Evolutionary conservation across 805 yeast species (phyloP).

Genomic region (Ogataea salicorniae): DNA sequence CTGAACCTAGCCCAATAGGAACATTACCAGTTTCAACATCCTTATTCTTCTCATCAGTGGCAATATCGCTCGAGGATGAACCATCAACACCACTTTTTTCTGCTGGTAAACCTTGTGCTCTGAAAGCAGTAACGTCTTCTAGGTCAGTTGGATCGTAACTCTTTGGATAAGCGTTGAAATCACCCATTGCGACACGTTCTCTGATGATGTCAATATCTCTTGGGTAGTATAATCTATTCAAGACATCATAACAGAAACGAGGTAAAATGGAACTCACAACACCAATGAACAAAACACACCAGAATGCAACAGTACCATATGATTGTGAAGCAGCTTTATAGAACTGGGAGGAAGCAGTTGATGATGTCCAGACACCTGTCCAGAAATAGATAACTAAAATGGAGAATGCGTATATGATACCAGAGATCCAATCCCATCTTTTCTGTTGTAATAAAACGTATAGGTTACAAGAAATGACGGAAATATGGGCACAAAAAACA

Average conservation of each 20-base stretch:
- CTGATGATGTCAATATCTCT: conserved; percentile 66
- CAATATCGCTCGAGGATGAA: conserved; percentile 5
- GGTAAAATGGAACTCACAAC: conserved; percentile 54
- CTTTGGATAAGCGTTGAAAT: conserved; percentile 42
- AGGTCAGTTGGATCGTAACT: conserved; percentile 50
- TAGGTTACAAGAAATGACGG: conserved; percentile 60
- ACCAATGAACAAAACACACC: conserved; percentile 61
- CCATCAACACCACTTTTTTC: background rate
- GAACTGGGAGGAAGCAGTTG: conserved; percentile 46
- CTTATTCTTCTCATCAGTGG: conserved; percentile 11
- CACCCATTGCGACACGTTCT: conserved; percentile 52
- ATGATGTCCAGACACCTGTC: conserved; percentile 75
- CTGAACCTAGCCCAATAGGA: background rate
- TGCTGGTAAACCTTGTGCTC: conserved; percentile 2
- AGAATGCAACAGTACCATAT: conserved; percentile 56
- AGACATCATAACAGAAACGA: conserved; percentile 47
- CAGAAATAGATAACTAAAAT: conserved; percentile 58
- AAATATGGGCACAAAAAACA: conserved; percentile 50
- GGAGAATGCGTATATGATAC: conserved; percentile 49
- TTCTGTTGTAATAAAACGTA: conserved; percentile 64
- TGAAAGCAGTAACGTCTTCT: conserved; percentile 23
- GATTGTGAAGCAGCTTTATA: conserved; percentile 60
- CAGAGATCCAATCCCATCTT: conserved; percentile 74
- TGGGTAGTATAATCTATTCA: conserved; percentile 52
- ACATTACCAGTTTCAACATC: conserved; percentile 10